Base-by-base conservation (phyloP, 169 alveolate species). In the Theileria parva region DNA sequence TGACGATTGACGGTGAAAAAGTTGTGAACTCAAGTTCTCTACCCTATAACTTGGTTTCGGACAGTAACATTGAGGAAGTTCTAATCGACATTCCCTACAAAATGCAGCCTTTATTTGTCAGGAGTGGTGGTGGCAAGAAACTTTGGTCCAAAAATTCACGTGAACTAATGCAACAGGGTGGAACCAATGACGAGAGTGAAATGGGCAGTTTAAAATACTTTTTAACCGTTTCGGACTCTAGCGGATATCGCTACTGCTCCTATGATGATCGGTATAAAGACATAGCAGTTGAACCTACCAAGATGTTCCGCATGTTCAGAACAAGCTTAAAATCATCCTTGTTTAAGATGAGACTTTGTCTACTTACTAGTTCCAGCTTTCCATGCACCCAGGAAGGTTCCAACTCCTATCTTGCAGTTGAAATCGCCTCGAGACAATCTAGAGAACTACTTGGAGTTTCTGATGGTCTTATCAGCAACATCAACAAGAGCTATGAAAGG, bases 1-100 rank as follows among this genome's bases (percentile, higher is more conserved):
- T 93, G 48, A 93, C 90, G 30, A 89, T 88, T 9, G 96, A 93
- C 72, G 96, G 96, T 19, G 80, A 77, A 60, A 86, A 91, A 65
- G 84, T 88, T 37, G 79, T 74, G 50, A 72, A 63, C 23, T 86
- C 74, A 25, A 53, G 87, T 28, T 68, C 78, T 48, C 57, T 85
- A 65, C 81, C 80, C 39, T 81, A 83, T 60, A 32, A 69, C 17
- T 74, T 81, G 9, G 88, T 87, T 21, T 77, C 92, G 28, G 53
- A 34, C 30, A 77, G 55, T 28, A 19, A 51, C n/a, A 57, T 86
- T 17, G 93, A 86, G 37, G 73, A 70, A 53, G 34, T 75, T 12
- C 77, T 83, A 25, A 30, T 25, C 13, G 89, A 83, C 50, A 65
- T 83, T 0, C 89, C 89, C 13, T 83, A 65, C 74, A 70, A 27